Base-by-base conservation (phyloP, 2,329 filamentous ascomycete genomes). In the Trichophyton benhamiae region DNA sequence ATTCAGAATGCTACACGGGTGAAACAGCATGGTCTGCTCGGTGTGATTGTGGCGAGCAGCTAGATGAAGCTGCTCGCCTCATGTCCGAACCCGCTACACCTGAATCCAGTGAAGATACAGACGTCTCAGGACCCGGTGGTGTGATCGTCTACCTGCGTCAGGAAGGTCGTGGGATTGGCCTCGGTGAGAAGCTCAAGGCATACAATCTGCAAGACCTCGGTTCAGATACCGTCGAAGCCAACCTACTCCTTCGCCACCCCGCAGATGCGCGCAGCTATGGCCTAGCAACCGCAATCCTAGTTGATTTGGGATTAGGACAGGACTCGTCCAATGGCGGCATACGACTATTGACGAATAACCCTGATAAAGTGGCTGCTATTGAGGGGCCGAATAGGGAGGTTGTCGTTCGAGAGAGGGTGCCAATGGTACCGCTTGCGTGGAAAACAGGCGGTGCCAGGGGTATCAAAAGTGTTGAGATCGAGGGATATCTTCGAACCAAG, bases 1-100 rank as follows among this genome's bases (percentile, higher is more conserved):
- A 99, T 74, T 95, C 89, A 2, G 94, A 99, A 75, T 99, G 94
- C 77, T 99, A 99, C 75, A 99, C 94, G 0, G 94, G 94, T 63
- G 94, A 99, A 79, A 99, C 94, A 0, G 94, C 95, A 0, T 97
- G 94, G 94, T 96, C 91, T 6, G 92, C 94, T 41, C 86, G 94
- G 30, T 99, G 94, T 77, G 94, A 99, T 76, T 99, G 94, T 73
- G 94, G 94, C 61, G 94, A 99, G 76, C 94, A 99, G 73, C 82
- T 99, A 1, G 94, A 99, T 73, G 94, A 99, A 77, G 94, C 94
- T 0, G 94, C 92, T 1, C 83, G 94, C 27, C 78, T 99, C 1
- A 99, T 99, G 94, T 71, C 74, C 27, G 69, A 74, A 30, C 67
- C 71, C 1, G 30, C 62, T 38, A 13, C 33, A 1, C 63, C 74